Conservation (phyloP, 345 rosid genomes). For the Clarkia xantiana region DNA sequence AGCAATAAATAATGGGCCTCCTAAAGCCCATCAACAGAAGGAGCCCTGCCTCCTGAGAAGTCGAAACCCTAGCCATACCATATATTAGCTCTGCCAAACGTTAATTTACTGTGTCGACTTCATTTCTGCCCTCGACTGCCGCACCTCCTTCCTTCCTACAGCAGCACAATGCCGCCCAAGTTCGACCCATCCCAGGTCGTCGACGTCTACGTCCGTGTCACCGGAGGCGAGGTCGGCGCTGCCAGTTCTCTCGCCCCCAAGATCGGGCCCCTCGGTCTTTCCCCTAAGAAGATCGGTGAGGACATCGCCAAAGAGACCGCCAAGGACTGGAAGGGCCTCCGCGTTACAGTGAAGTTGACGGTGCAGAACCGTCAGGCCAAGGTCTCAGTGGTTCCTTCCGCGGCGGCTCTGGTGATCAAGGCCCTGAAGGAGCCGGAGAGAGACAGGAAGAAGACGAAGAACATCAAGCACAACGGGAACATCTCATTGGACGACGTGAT, state of each 20-base stretch:
- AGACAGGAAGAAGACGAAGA: slow-evolving; percentile 66
- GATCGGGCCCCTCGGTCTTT: slow-evolving; percentile 70
- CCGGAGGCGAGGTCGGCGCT: slow-evolving; percentile 51
- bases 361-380: slow-evolving; percentile 83
- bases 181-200: slow-evolving; percentile 40
- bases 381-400: slow-evolving; percentile 67
- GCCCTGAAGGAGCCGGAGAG: slow-evolving; percentile 72
- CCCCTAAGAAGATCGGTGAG: slow-evolving; percentile 76
- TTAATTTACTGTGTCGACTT: too few relatives aligned
- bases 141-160: neutral
- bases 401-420: slow-evolving; percentile 65
- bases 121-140: neutral
- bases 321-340: slow-evolving; percentile 60
- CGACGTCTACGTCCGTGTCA: slow-evolving; percentile 39
- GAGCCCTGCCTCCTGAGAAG: too few relatives aligned
- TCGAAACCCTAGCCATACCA: too few relatives aligned
- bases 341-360: slow-evolving; percentile 16
- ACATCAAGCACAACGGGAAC: slow-evolving; percentile 52
- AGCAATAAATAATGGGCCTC: too few relatives aligned
- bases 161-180: slow-evolving; percentile 34
- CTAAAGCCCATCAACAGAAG: too few relatives aligned
- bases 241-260: slow-evolving; percentile 57
- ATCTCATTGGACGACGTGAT: slow-evolving; percentile 57
- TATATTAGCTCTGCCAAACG: too few relatives aligned
- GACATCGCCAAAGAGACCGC: slow-evolving; percentile 51